Conservation (phyloP, 192 early-diverging fungal genomes). For the Podochytrium sp. region DNA sequence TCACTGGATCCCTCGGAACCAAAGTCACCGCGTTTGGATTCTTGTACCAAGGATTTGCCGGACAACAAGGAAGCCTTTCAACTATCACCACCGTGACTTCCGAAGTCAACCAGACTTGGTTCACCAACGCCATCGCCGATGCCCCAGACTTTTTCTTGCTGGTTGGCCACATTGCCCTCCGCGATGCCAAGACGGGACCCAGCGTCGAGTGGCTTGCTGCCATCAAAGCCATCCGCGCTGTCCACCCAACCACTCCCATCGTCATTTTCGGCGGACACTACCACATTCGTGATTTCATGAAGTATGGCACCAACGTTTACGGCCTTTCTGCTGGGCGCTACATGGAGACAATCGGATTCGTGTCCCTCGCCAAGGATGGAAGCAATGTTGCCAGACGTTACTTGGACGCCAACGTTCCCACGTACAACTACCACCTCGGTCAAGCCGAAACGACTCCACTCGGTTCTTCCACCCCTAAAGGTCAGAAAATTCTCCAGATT, state of each 20-base stretch:
- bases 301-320: constrained; percentile 47
- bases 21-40: constrained; percentile 60
- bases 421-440: constrained; percentile 54
- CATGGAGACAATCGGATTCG: constrained; percentile 60
- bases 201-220: constrained; percentile 44
- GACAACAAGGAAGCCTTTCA: constrained; percentile 22
- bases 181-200: neutral
- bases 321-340: constrained; percentile 55
- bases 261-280: constrained; percentile 57
- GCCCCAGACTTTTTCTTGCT: constrained; percentile 55
- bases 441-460: constrained; percentile 32
- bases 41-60: constrained; percentile 39
- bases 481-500: constrained; percentile 41
- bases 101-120: constrained; percentile 55
- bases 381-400: constrained; percentile 49
- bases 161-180: constrained; percentile 54
- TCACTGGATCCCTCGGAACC: constrained; percentile 42
- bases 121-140: constrained; percentile 50
- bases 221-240: constrained; percentile 49
- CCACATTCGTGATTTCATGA: constrained; percentile 54
- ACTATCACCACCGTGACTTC: constrained; percentile 43
- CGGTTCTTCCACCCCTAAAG: constrained; percentile 33
- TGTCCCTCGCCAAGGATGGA: constrained; percentile 50
- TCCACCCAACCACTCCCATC: constrained; percentile 53
- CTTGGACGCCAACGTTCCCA: constrained; percentile 56